A percentile compares a stretch with the other conserved stretches of the same genome.
Conservation (phyloP, 2,329 filamentous ascomycete species). For the Nigrospora sphaerica region DNA sequence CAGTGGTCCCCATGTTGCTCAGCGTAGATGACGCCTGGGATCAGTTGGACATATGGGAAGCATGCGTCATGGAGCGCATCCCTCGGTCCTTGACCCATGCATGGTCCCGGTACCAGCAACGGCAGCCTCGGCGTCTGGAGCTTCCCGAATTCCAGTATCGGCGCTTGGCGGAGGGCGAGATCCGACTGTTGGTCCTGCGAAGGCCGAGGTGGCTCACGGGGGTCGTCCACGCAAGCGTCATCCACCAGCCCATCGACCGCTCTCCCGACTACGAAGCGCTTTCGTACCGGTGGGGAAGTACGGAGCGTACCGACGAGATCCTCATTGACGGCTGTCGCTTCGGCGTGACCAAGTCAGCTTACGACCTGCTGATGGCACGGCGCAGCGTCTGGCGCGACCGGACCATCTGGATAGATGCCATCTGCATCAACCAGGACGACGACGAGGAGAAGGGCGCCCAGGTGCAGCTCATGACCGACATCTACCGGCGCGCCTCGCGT, state of each 20-base stretch:
- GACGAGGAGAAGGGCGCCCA: constrained; percentile 7
- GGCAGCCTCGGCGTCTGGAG: neutral
- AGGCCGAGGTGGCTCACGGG: constrained; percentile 4
- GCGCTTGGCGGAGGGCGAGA: constrained; percentile 17
- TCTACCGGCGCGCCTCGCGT: constrained; percentile 6
- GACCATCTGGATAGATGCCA: constrained; percentile 9
- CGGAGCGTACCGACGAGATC: constrained; percentile 5
- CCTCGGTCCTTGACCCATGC: constrained; percentile 5
- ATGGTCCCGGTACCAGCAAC: constrained; percentile 7
- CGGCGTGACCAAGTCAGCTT: constrained; percentile 7
- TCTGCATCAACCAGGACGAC: constrained; percentile 9
- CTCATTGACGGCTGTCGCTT: constrained; percentile 7
- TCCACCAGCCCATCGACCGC: constrained; percentile 5
- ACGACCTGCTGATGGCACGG: constrained; percentile 6
- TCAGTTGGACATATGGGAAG: constrained; percentile 4
- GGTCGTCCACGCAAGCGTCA: constrained; percentile 3
- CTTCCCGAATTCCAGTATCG: constrained; percentile 4
- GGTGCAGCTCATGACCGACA: constrained; percentile 7
- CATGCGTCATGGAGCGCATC: constrained; percentile 4
- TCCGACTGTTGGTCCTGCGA: constrained; percentile 11
- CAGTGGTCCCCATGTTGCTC: too few relatives aligned
- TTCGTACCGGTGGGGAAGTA: constrained; percentile 8
- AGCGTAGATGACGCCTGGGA: neutral
- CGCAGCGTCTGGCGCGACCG: constrained; percentile 6
- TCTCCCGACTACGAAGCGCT: constrained; percentile 7